A percentile compares a stretch with the other conserved stretches of the same genome.
Conservation (phyloP, 306 rosid species). For the Lagenaria siceraria region DNA sequence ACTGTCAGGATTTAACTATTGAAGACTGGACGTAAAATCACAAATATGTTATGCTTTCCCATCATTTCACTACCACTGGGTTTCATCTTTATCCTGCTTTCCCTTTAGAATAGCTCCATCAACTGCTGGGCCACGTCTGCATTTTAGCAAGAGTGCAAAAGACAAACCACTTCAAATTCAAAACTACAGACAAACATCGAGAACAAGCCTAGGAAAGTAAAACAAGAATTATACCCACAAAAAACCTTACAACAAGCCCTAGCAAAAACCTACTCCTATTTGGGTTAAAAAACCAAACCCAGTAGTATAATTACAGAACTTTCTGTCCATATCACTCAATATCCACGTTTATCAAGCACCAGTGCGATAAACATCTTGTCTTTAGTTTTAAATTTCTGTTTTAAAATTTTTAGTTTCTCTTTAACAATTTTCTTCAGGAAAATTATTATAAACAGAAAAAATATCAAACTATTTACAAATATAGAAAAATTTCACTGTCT, state of each 20-base stretch:
- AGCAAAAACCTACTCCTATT: neutral
- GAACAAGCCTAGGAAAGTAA: neutral
- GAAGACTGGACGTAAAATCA: neutral
- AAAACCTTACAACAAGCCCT: neutral
- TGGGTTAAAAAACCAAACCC: neutral
- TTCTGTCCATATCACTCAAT: neutral
- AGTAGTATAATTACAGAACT: neutral
- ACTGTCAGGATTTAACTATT: constrained; percentile 3
- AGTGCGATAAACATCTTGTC: neutral
- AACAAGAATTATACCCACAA: neutral
- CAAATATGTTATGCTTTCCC: neutral
- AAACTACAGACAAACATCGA: neutral
- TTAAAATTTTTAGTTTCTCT: too few relatives aligned
- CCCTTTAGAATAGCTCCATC: constrained; percentile 70
- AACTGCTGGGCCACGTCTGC: constrained; percentile 92
- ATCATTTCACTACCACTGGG: neutral
- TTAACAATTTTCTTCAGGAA: too few relatives aligned
- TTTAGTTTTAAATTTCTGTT: too few relatives aligned
- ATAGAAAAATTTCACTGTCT: too few relatives aligned
- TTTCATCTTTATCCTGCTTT: neutral
- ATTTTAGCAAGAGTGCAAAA: constrained; percentile 4
- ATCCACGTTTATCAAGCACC: neutral
- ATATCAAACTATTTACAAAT: too few relatives aligned
- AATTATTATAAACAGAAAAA: too few relatives aligned
- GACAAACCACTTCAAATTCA: neutral